Evolutionary conservation across 148 eudicot genomes (phyloP).

Genomic region (Nepenthes gracilis): DNA sequence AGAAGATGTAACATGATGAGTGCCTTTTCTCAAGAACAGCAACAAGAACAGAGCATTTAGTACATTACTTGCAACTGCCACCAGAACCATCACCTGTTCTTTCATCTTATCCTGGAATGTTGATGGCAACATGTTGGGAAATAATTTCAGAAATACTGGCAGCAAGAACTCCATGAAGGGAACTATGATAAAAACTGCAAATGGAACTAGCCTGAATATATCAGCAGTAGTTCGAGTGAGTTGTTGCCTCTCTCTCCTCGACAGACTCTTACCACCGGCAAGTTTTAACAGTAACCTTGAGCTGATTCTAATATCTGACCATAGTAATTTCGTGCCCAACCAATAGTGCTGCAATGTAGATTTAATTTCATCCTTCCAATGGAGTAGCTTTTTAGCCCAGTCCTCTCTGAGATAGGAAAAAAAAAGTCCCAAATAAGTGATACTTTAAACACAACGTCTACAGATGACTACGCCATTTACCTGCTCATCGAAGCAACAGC

Average conservation of each 20-base stretch:
- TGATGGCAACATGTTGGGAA: conserved; percentile 85
- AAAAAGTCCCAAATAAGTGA: not conserved
- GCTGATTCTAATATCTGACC: conserved; percentile 84
- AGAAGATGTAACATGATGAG: too few relatives aligned
- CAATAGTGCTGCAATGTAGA: conserved; percentile 71
- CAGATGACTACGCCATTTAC: conserved; percentile 10
- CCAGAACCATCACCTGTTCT: conserved; percentile 43
- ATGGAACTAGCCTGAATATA: conserved; percentile 83
- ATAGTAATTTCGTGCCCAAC: conserved; percentile 68
- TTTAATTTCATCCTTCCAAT: conserved; percentile 62
- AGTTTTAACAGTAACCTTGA: conserved; percentile 59
- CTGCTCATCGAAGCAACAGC: conserved; percentile 80
- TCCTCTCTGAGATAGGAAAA: conserved; percentile 38
- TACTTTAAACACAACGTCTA: not conserved
- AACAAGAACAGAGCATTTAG: too few relatives aligned
- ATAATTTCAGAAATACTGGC: conserved; percentile 63
- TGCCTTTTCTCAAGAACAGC: too few relatives aligned
- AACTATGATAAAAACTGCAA: conserved; percentile 71
- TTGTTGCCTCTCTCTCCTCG: conserved; percentile 82
- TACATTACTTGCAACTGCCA: not conserved
- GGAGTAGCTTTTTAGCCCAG: conserved; percentile 62
- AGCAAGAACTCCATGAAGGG: conserved; percentile 89
- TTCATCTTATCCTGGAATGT: conserved; percentile 90
- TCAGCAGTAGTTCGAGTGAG: conserved; percentile 84
- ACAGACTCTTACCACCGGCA: conserved; percentile 57